Evolutionary conservation across 2,329 filamentous ascomycete species (phyloP).

Genomic region (Davidsoniella eucalypti): DNA sequence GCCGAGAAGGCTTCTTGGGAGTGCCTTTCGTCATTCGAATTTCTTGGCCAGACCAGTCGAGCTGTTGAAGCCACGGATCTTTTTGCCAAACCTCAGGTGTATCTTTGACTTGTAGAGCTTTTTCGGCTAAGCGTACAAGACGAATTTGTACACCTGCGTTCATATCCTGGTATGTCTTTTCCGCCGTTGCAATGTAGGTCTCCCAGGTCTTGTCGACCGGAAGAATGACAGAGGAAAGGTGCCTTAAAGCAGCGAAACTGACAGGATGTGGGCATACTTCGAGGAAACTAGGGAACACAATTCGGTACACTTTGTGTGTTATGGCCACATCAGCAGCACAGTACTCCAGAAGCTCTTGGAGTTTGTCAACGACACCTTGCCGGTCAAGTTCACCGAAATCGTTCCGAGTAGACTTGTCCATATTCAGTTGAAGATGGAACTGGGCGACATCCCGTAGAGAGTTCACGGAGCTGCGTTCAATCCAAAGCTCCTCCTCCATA

Average conservation of each 20-base stretch:
- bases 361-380: constrained; percentile 47
- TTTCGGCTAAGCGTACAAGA: constrained; percentile 55
- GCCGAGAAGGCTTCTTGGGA: constrained; percentile 63
- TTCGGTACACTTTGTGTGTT: constrained; percentile 86
- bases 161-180: constrained; percentile 65
- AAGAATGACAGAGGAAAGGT: constrained; percentile 84
- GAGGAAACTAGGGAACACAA: constrained; percentile 80
- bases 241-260: constrained; percentile 83
- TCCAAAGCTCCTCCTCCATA: constrained; percentile 91
- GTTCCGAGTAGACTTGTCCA: constrained; percentile 78
- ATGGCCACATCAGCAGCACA: constrained; percentile 88
- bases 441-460: constrained; percentile 89
- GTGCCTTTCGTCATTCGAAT: constrained; percentile 83
- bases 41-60: constrained; percentile 92
- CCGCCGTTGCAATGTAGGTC: constrained; percentile 65
- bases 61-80: constrained; percentile 82
- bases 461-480: constrained; percentile 86
- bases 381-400: constrained; percentile 73
- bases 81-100: constrained; percentile 51
- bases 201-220: constrained; percentile 84
- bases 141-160: constrained; percentile 64
- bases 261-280: constrained; percentile 89
- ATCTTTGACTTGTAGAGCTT: constrained; percentile 58
- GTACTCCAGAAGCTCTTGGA: constrained; percentile 79
- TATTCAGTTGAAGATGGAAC: constrained; percentile 80